These are phyloP conservation scores for Podosphaera xanthii DNA, from an alignment of 2,329 filamentous ascomycete genomes.

Conservation along the genomic window DNA sequence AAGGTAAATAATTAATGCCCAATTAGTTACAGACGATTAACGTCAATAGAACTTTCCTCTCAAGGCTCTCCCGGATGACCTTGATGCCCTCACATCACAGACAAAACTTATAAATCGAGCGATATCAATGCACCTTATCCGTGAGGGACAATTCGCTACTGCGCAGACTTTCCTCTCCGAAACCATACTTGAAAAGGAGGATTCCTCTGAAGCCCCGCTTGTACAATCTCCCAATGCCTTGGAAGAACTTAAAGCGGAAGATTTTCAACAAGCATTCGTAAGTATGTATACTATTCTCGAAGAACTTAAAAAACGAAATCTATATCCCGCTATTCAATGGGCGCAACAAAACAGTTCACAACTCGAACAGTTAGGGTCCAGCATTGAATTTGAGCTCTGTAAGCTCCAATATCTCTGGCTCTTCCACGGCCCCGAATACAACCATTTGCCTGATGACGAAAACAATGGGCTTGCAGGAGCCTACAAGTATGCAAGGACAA, in stretches of 20 bases:
- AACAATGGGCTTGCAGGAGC: slow-evolving; percentile 39
- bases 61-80: slow-evolving; percentile 51
- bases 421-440: slow-evolving; percentile 39
- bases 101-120: slow-evolving; percentile 68
- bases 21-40: neutral
- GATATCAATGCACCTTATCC: slow-evolving; percentile 86
- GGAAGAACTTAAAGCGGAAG: slow-evolving; percentile 31
- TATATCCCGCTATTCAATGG: slow-evolving; percentile 73
- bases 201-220: slow-evolving; percentile 6
- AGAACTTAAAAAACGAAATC: slow-evolving; percentile 49
- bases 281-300: slow-evolving; percentile 81
- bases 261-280: slow-evolving; percentile 60
- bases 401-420: slow-evolving; percentile 78
- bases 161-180: slow-evolving; percentile 70
- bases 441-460: slow-evolving; percentile 30
- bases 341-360: slow-evolving; percentile 45
- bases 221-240: slow-evolving; percentile 14
- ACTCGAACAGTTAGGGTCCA: slow-evolving; percentile 65
- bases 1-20: slow-evolving; percentile 28
- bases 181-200: slow-evolving; percentile 22
- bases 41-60: slow-evolving; percentile 14
- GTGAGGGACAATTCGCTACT: slow-evolving; percentile 80
- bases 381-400: slow-evolving; percentile 84
- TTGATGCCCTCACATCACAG: slow-evolving; percentile 58
- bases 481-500: slow-evolving; percentile 48